Conservation (phyloP, 768 basidiomycete species). For the Ramaria sp. region DNA sequence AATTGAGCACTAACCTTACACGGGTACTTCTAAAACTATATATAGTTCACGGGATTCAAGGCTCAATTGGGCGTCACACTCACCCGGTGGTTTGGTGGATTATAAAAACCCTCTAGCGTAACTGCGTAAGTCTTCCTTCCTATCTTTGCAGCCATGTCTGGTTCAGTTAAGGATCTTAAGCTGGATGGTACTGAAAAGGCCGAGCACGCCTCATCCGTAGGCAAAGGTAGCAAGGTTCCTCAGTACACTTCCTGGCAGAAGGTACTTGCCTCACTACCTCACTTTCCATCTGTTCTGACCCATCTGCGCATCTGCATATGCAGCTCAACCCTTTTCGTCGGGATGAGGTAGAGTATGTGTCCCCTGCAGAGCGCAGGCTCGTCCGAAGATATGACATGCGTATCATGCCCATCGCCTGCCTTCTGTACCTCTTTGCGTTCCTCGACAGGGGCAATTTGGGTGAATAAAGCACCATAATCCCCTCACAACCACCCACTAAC, state of each 20-base stretch:
- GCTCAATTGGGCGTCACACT: too few species aligned
- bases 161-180: background rate
- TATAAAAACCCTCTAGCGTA: too few species aligned
- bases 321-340: slow-evolving; percentile 1
- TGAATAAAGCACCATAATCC: background rate
- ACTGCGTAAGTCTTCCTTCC: background rate
- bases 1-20: too few species aligned
- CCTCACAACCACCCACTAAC: background rate
- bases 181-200: background rate
- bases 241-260: background rate
- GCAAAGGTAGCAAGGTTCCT: background rate
- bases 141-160: background rate
- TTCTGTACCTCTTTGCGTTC: slow-evolving; percentile 22
- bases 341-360: background rate
- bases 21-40: too few species aligned
- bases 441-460: slow-evolving; percentile 69
- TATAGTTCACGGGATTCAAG: too few species aligned
- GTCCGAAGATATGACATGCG: slow-evolving; percentile 10
- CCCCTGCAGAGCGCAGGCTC: slow-evolving; percentile 2
- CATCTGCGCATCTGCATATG: background rate
- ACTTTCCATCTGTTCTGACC: too few species aligned
- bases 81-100: too few species aligned
- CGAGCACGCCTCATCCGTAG: background rate
- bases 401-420: slow-evolving; percentile 9
- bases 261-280: too few species aligned